phyloP scores from a whole-genome alignment of 768 basidiomycete species.

The Russula abietina region DNA sequence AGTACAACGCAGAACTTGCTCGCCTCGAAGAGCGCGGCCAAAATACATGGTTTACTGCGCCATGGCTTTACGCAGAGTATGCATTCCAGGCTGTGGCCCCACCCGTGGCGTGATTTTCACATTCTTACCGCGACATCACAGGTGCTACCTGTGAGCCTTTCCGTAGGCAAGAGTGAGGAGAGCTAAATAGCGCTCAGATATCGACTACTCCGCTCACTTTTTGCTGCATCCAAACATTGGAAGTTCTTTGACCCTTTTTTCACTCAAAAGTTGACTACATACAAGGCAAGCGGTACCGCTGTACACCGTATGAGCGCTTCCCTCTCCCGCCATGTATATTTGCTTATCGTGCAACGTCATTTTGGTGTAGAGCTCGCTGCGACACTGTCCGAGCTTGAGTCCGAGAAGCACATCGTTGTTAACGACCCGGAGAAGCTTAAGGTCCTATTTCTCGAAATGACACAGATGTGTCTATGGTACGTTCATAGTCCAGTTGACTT shows the following conservation, averaged over 20 bases:
- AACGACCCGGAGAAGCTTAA: slow-evolving; percentile 49
- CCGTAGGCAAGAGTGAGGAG: background rate
- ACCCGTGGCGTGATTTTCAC: background rate
- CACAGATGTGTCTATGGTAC: slow-evolving; percentile 85
- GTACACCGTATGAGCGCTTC: slow-evolving; percentile 57
- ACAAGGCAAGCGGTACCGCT: slow-evolving; percentile 69
- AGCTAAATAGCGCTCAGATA: slow-evolving; percentile 48
- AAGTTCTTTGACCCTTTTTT: slow-evolving; percentile 76
- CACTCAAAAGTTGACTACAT: slow-evolving; percentile 71
- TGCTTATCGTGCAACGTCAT: background rate
- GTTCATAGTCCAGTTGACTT: slow-evolving; percentile 15
- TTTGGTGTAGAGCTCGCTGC: slow-evolving; percentile 58
- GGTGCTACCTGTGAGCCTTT: slow-evolving; percentile 59
- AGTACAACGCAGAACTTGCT: slow-evolving; percentile 74
- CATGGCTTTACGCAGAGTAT: slow-evolving; percentile 96
- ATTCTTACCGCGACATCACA: slow-evolving; percentile 27
- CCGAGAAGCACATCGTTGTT: slow-evolving; percentile 40
- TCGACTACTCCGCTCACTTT: slow-evolving; percentile 70
- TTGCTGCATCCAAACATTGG: slow-evolving; percentile 67
- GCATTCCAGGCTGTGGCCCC: slow-evolving; percentile 29
- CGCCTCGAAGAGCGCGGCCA: slow-evolving; percentile 40
- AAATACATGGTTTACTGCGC: slow-evolving; percentile 84
- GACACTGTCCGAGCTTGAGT: slow-evolving; percentile 61
- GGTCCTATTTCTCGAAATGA: slow-evolving; percentile 74
- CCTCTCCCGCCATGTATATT: background rate